phyloP scores from a whole-genome alignment of 148 eudicot species.

The Polygonum aviculare region DNA sequence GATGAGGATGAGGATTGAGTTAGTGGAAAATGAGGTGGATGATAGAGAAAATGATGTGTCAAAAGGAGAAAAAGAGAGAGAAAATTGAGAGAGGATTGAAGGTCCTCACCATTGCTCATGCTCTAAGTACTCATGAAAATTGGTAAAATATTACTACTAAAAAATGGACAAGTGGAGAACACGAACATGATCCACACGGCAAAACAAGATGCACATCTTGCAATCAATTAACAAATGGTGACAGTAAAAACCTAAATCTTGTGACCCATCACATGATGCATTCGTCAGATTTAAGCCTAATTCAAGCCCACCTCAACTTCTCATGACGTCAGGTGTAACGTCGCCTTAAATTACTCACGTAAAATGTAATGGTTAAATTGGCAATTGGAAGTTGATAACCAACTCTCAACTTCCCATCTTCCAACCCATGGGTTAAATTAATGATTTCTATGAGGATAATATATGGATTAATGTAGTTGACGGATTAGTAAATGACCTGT shows the following conservation, averaged over 20 bases:
- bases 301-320: not conserved
- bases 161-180: not conserved
- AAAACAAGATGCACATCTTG: not conserved
- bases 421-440: not conserved
- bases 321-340: not conserved
- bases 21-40: no score
- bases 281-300: not conserved
- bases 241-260: not conserved
- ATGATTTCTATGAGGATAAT: not conserved
- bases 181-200: not conserved
- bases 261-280: not conserved
- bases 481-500: not conserved
- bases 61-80: no score
- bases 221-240: not conserved
- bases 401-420: not conserved
- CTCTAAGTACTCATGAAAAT: not conserved
- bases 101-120: no score
- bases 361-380: not conserved
- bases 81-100: no score
- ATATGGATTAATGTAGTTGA: not conserved
- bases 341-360: not conserved
- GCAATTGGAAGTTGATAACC: constrained; percentile 1
- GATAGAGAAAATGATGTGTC: no score
- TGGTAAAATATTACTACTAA: not conserved
- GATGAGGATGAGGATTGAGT: no score